Percentiles rank a stretch among this genome's conserved stretches.
Conservation (phyloP, 2,329 filamentous ascomycete species). For the Helotiales sp. region DNA sequence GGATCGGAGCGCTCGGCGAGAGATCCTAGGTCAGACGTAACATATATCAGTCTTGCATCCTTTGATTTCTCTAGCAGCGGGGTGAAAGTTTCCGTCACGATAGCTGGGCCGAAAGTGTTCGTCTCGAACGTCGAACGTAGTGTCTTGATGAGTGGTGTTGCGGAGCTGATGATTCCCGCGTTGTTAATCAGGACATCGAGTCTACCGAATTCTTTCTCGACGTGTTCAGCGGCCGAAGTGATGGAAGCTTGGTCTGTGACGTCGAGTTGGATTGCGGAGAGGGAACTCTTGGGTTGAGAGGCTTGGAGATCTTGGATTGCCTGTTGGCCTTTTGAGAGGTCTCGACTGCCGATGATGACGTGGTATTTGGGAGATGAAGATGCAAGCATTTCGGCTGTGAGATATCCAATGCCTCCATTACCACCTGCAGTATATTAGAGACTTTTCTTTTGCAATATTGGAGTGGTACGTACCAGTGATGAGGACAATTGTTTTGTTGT, state of each 20-base stretch:
- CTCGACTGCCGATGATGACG: conserved; percentile 27
- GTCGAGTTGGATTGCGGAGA: conserved; percentile 22
- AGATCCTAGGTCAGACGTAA: conserved; percentile 20
- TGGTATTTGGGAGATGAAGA: conserved; percentile 21
- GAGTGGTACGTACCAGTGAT: conserved; percentile 15
- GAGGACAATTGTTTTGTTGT: conserved; percentile 14
- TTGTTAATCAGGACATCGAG: conserved; percentile 36
- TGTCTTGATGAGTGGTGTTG: conserved; percentile 9
- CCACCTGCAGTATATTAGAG: conserved; percentile 32
- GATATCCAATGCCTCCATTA: conserved; percentile 43
- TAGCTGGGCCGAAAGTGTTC: conserved; percentile 22
- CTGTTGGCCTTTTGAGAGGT: conserved; percentile 19
- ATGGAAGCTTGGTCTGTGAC: conserved; percentile 17
- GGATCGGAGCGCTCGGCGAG: conserved; percentile 18
- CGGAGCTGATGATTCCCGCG: conserved; percentile 24
- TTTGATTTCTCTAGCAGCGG: conserved; percentile 20
- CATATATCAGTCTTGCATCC: conserved; percentile 18
- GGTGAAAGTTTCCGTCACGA: conserved; percentile 18
- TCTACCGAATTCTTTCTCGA: conserved; percentile 19
- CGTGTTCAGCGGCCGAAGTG: neutral
- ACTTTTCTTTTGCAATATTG: neutral
- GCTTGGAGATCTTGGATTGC: conserved; percentile 21
- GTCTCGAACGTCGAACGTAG: conserved; percentile 17
- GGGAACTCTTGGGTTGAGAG: conserved; percentile 15
- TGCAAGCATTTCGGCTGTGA: conserved; percentile 32